phyloP scores from a whole-genome alignment of 257 asterid genomes.

The Rhazya stricta region DNA sequence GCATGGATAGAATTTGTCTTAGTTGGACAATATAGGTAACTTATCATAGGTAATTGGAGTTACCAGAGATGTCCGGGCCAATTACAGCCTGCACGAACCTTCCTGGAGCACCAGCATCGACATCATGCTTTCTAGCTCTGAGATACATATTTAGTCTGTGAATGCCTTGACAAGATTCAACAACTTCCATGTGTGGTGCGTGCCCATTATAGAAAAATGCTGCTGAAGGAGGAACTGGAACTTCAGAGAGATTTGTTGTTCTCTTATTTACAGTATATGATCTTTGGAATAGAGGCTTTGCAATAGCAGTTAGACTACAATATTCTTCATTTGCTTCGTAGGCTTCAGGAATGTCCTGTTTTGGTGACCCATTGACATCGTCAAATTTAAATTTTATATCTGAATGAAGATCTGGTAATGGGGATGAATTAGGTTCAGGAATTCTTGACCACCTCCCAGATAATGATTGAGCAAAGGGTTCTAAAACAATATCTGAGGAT shows the following conservation, averaged over 20 bases:
- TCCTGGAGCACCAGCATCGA: conserved; percentile 71
- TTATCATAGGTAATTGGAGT: conserved; percentile 17
- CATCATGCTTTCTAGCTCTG: conserved; percentile 49
- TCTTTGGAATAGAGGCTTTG: conserved; percentile 26
- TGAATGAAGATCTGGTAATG: conserved; percentile 26
- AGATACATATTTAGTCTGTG: conserved; percentile 53
- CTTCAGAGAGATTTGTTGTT: conserved; percentile 28
- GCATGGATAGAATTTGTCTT: background rate
- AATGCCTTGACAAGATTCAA: conserved; percentile 52
- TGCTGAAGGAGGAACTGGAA: conserved; percentile 73
- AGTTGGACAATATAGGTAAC: background rate
- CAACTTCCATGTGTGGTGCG: conserved; percentile 48
- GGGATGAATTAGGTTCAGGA: conserved; percentile 34
- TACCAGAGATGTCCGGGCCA: conserved; percentile 63
- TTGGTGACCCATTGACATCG: conserved; percentile 24
- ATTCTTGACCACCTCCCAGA: conserved; percentile 60
- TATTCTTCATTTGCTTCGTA: conserved; percentile 32
- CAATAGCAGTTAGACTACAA: conserved; percentile 14
- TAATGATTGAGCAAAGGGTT: conserved; percentile 47
- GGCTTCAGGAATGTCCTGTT: conserved; percentile 24
- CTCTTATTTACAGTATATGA: conserved; percentile 39
- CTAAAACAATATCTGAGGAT: conserved; percentile 46
- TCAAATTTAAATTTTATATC: conserved; percentile 26
- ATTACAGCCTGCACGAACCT: conserved; percentile 69
- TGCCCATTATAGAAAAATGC: conserved; percentile 58